Evolutionary conservation across 108 stramenopile species (phyloP).

Genomic region (Asterionellopsis glacialis): DNA sequence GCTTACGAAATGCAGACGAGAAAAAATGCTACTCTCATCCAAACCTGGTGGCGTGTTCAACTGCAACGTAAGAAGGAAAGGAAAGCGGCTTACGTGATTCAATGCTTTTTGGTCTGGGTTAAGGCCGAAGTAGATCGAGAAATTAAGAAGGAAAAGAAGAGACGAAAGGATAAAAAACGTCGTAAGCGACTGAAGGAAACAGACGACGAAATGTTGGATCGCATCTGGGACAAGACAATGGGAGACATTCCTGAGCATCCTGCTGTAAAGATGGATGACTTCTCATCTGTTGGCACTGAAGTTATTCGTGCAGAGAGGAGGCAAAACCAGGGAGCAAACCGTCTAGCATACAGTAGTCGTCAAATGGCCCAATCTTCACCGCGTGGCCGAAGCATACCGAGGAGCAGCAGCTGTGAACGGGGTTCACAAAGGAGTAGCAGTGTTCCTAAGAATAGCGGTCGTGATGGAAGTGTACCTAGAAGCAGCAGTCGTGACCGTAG

Average conservation of each 20-base stretch:
- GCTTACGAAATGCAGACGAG: constrained; percentile 17
- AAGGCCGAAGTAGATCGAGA: constrained; percentile 62
- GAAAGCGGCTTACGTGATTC: constrained; percentile 54
- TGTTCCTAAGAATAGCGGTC: no score
- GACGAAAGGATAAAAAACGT: constrained; percentile 39
- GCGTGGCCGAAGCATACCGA: no score
- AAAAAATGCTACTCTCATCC: constrained; percentile 23
- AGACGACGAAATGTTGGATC: constrained; percentile 47
- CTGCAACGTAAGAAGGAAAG: constrained; percentile 21
- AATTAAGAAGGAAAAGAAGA: constrained; percentile 23
- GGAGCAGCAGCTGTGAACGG: no score
- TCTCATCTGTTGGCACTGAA: neutral
- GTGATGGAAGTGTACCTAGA: no score
- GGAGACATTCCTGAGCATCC: constrained; percentile 1
- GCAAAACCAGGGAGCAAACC: neutral
- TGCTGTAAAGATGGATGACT: constrained; percentile 1
- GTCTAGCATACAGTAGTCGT: no score
- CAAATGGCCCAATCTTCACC: no score
- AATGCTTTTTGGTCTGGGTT: constrained; percentile 66
- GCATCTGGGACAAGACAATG: constrained; percentile 26
- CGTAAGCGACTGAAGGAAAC: constrained; percentile 29
- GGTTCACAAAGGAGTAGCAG: no score
- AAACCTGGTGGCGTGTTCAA: constrained; percentile 2
- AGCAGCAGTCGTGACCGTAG: no score
- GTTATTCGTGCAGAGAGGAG: neutral